A percentile compares a stretch with the other conserved stretches of the same genome.
phyloP scores from a whole-genome alignment of 306 rosid species.

The Purshia tridentata region DNA sequence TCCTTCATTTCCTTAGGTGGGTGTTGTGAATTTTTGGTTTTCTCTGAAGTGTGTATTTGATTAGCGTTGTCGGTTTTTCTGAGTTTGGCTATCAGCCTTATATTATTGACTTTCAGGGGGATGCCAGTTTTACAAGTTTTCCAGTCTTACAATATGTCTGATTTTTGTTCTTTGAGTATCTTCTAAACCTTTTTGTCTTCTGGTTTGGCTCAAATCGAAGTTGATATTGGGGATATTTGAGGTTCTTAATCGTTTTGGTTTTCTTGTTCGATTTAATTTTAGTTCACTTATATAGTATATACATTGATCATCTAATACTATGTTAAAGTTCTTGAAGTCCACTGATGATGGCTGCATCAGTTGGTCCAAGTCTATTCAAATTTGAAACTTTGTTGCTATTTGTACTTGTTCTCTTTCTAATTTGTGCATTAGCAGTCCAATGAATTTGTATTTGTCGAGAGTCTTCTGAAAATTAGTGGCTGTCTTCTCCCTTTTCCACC shows the following conservation, averaged over 20 bases:
- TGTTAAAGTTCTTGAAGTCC: neutral
- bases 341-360: neutral
- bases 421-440: neutral
- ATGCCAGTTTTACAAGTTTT: too few species aligned
- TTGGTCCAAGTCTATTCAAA: neutral
- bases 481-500: slow-evolving; percentile 20
- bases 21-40: slow-evolving; percentile 6
- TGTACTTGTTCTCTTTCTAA: neutral
- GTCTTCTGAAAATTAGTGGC: slow-evolving; percentile 25
- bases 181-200: neutral
- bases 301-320: slow-evolving; percentile 9
- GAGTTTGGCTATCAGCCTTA: too few species aligned
- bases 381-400: neutral
- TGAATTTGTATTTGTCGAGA: neutral
- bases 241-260: slow-evolving; percentile 3
- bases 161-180: neutral
- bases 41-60: neutral
- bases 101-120: too few species aligned
- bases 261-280: neutral
- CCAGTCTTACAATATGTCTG: too few species aligned
- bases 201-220: neutral
- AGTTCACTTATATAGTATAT: neutral
- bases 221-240: slow-evolving; percentile 10
- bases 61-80: neutral
- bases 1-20: slow-evolving; percentile 15